These are phyloP conservation scores for Myxozyma udenii DNA, from an alignment of 805 yeast genomes.

Conservation along the genomic window DNA sequence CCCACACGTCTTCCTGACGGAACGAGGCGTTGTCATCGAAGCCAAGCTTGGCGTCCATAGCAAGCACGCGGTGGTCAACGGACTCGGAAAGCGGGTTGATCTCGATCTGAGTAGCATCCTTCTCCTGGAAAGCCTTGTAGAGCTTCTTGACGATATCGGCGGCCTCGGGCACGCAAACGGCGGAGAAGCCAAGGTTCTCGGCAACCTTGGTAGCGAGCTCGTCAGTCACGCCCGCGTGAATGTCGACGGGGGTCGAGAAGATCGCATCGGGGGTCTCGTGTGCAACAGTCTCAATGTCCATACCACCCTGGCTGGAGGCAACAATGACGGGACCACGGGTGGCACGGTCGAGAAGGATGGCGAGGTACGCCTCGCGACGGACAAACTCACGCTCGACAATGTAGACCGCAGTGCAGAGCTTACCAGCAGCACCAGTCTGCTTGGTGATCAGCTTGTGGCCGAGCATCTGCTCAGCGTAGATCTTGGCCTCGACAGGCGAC, in stretches of 20 bases:
- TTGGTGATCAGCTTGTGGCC: conserved; percentile 92
- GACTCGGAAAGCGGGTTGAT: conserved; percentile 97
- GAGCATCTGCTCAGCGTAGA: conserved; percentile 84
- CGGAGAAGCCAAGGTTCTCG: conserved; percentile 73
- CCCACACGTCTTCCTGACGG: conserved; percentile 91
- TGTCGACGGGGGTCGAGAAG: conserved; percentile 77
- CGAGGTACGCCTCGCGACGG: conserved; percentile 90
- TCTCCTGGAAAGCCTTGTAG: conserved; percentile 83
- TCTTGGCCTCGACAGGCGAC: conserved; percentile 80
- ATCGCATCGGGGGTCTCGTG: conserved; percentile 85
- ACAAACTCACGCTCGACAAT: conserved; percentile 93
- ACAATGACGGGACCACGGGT: conserved; percentile 88
- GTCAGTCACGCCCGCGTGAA: conserved; percentile 76
- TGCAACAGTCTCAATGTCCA: conserved; percentile 99
- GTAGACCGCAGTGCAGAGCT: conserved; percentile 93
- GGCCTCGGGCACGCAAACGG: conserved; percentile 76
- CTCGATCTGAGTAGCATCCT: conserved; percentile 96
- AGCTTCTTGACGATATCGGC: conserved; percentile 82
- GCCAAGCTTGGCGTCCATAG: conserved; percentile 99
- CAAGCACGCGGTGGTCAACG: conserved; percentile 80
- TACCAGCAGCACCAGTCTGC: conserved; percentile 97
- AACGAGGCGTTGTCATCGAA: conserved; percentile 95
- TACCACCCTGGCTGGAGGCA: conserved; percentile 98
- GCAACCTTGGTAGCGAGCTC: conserved; percentile 74
- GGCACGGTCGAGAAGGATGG: conserved; percentile 91